A percentile compares a stretch with the other conserved stretches of the same genome.
Evolutionary conservation across 495 filamentous ascomycete species (phyloP).

Genomic region (Echria macrotheca): DNA sequence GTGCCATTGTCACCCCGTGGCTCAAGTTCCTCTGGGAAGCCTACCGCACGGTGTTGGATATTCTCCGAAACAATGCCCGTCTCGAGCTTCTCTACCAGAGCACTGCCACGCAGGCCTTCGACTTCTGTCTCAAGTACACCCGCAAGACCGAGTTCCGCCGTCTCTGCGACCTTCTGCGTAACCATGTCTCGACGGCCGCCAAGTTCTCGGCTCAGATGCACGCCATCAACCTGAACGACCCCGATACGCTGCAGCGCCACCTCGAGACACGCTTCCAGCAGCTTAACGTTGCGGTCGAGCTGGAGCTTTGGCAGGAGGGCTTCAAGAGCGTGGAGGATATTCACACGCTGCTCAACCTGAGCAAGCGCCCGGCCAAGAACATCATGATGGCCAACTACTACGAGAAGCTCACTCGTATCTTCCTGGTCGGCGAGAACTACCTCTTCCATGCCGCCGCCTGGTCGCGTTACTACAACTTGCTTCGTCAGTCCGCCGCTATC

Average conservation of each 20-base stretch:
- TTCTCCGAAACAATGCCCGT: constrained; percentile 96
- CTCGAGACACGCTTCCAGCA: constrained; percentile 98
- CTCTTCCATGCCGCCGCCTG: constrained; percentile 97
- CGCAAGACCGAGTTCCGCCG: constrained; percentile 99
- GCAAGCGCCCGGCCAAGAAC: constrained; percentile 99
- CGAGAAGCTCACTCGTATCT: constrained; percentile 96
- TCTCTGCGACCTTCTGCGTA: constrained; percentile 94
- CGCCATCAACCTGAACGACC: constrained; percentile 96
- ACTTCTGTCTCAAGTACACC: constrained; percentile 96
- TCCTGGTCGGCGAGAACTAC: constrained; percentile 98
- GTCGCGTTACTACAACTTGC: constrained; percentile 93
- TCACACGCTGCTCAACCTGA: constrained; percentile 94
- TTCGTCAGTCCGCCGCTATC: constrained; percentile 81
- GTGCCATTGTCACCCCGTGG: constrained; percentile 97
- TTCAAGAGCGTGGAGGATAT: constrained; percentile 99
- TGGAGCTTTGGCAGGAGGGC: constrained; percentile 98
- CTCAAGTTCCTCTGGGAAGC: constrained; percentile 99
- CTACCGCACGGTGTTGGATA: constrained; percentile 97
- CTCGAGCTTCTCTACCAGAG: constrained; percentile 97
- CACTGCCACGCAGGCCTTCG: constrained; percentile 95
- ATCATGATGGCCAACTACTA: constrained; percentile 99
- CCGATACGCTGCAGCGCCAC: constrained; percentile 94
- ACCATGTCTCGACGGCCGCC: constrained; percentile 98
- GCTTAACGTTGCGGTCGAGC: constrained; percentile 93
- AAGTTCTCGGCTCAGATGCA: constrained; percentile 99